Conservation (phyloP, 768 basidiomycete genomes). For the Crassisporium funariophilum region DNA sequence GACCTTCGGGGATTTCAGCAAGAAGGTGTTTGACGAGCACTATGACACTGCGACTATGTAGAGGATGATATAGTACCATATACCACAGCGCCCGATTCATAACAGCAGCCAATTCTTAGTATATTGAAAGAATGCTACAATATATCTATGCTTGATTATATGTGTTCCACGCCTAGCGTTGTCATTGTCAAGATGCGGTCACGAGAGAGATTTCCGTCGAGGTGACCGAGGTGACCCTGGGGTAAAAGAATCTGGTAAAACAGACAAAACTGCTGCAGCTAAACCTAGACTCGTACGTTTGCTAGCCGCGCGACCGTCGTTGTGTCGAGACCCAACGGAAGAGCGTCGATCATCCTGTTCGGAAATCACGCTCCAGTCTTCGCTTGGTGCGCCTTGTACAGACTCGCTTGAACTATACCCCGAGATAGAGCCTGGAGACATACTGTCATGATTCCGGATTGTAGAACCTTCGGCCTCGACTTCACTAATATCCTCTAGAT, state of each 20-base stretch:
- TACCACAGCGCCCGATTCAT: too few species aligned
- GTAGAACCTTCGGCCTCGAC: conserved; percentile 41
- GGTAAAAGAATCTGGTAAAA: conserved; percentile 56
- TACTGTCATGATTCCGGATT: conserved; percentile 32
- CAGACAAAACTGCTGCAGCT: conserved; percentile 61
- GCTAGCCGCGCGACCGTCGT: conserved; percentile 31
- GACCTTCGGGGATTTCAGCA: conserved; percentile 91
- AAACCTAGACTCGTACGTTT: conserved; percentile 64
- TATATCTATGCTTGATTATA: too few species aligned
- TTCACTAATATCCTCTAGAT: conserved; percentile 32
- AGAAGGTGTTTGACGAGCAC: conserved; percentile 70
- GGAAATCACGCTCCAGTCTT: conserved; percentile 89
- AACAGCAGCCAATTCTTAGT: too few species aligned
- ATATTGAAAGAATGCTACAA: too few species aligned
- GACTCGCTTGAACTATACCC: conserved; percentile 61
- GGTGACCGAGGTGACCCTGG: conserved; percentile 41
- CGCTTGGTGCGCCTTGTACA: conserved; percentile 58
- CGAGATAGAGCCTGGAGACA: conserved; percentile 42
- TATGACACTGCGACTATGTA: conserved; percentile 36
- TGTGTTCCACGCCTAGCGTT: too few species aligned
- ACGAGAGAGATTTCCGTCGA: conserved; percentile 10
- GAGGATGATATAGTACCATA: conserved; percentile 13
- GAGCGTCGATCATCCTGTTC: conserved; percentile 66
- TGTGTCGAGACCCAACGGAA: conserved; percentile 53
- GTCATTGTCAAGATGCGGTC: too few species aligned